Base-by-base conservation (phyloP, 352 stramenopile genomes). In the Thraustochytrium sp. region DNA sequence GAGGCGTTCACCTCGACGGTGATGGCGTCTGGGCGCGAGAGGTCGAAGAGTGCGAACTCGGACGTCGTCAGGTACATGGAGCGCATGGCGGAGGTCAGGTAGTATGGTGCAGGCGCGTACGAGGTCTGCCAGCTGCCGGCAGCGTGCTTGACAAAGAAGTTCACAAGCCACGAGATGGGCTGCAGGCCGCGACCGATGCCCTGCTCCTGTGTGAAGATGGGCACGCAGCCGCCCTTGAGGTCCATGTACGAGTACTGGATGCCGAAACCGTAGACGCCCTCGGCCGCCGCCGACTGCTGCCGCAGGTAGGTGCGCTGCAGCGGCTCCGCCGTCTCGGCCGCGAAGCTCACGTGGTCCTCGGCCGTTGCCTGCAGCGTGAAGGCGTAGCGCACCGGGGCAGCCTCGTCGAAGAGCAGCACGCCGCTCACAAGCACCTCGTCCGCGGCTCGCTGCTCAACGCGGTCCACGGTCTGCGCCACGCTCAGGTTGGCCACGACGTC, bases 181-280 rank as follows among this genome's bases (percentile, higher is more conserved):
- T 89, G 82, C 4, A 88, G 40, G 11, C 87, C 87, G 21, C 87
- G 61, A 2, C 87, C 87, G 21, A 90, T 76, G 11, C 87, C 87
- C 49, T 90, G 87, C 54, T 89, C 87, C 40, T 48, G 46, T 13
- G 87, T 88, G 46, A 89, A 55, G 26, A 89, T 61, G 18, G 86
- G 86, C 26, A 89, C 72, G 40, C 21, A 65, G 26, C 78, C 40
- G 23, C 87, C 86, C 73, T 87, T 87, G 34, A 89, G 36, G 84
- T 90, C 34, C 26, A 72, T 49, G 37, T 87, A 89, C n/a, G 80
- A 82, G 65, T 85, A 85, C 54, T 85, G 77, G 18, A 82, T 23
- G 21, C 77, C 77, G 11, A 85, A 46, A 13, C 77, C 77, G 48
- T 65, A 84, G 26, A 85, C 40, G 34, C 61, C 31, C 65, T 82